Evolutionary conservation across 345 rosid species (phyloP), one percentile per base, ranked within the genome.

Genomic region (Populus davidiana): DNA sequence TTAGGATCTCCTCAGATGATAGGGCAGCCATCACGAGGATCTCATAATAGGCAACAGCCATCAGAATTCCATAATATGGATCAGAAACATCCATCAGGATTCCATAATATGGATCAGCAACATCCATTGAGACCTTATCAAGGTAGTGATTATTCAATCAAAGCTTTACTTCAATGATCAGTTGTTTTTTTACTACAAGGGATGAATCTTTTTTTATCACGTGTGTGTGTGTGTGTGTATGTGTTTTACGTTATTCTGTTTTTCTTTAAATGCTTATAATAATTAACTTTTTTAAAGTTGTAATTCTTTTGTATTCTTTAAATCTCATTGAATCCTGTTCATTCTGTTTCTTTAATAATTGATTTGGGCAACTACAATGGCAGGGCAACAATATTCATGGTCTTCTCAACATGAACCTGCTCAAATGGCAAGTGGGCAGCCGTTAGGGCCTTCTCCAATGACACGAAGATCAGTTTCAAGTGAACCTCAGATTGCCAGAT

Each of bases 91-190:
- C 35, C 35, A 33, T 33, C 35, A 33, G 35, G 35, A 33, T 33
- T 33, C 36, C 36, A 3, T 33, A 33, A 33, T 33, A 33, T 33
- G 36, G 36, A 33, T 3, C 77, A 78, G 38, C 86, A 79, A 49
- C 86, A 67, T 49, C 69, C 79, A 38, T 74, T 79, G 29, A 71
- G 75, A 62, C 67, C 80, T n/a, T 70, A 81, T 62, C 85, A 65
- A 77, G 59, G 59, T 52, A 52, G 23, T 52, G 59, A 18, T n/a
- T 52, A 52, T 52, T 10, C 59, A 52, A 52, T 18, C 6, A 8
- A 52, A 52, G 59, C 2, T 52, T 52, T 52, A 6, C 36, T 33
- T 33, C 35, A 33, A 33, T 33, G 36, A 5, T 52, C 59, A 8
- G 43, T 6, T 52, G 1, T 52, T 31, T 2, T 52, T 18, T 52